phyloP scores from a whole-genome alignment of 2,329 filamentous ascomycete genomes.

The Lachnellula suecica region DNA sequence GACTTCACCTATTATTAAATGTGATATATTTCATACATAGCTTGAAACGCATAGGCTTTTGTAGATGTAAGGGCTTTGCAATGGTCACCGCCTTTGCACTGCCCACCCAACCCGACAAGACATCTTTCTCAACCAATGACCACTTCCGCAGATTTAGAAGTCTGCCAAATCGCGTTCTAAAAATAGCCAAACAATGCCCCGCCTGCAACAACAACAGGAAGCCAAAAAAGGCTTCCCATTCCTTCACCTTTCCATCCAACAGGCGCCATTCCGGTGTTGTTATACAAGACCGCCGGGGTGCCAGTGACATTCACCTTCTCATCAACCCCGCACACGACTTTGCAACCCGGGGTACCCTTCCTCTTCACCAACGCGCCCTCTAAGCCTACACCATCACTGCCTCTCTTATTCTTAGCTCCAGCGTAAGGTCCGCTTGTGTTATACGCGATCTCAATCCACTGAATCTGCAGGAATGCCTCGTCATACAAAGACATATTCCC shows the following conservation, averaged over 20 bases:
- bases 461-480: constrained; percentile 30
- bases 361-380: constrained; percentile 24
- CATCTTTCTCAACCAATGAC: too few species aligned
- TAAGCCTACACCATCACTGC: too few species aligned
- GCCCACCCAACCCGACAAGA: too few species aligned
- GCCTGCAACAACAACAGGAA: constrained; percentile 16
- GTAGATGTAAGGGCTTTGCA: too few species aligned
- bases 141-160: too few species aligned
- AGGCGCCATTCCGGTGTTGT: constrained; percentile 20
- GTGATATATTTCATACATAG: too few species aligned
- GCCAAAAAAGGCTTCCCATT: constrained; percentile 13
- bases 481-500: constrained; percentile 29
- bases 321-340: constrained; percentile 29
- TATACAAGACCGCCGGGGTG: constrained; percentile 25
- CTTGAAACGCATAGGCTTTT: too few species aligned
- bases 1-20: too few species aligned
- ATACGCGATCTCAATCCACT: constrained; percentile 33
- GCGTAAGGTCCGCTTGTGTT: constrained; percentile 27
- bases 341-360: constrained; percentile 22
- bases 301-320: constrained; percentile 26
- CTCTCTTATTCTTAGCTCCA: constrained; percentile 4
- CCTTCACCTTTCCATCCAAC: too few species aligned
- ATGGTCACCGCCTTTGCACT: too few species aligned
- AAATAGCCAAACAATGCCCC: constrained; percentile 13
- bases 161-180: not conserved